These are phyloP conservation scores for Epichloe scottii DNA, from an alignment of 2,329 filamentous ascomycete species.

Conservation along the genomic window DNA sequence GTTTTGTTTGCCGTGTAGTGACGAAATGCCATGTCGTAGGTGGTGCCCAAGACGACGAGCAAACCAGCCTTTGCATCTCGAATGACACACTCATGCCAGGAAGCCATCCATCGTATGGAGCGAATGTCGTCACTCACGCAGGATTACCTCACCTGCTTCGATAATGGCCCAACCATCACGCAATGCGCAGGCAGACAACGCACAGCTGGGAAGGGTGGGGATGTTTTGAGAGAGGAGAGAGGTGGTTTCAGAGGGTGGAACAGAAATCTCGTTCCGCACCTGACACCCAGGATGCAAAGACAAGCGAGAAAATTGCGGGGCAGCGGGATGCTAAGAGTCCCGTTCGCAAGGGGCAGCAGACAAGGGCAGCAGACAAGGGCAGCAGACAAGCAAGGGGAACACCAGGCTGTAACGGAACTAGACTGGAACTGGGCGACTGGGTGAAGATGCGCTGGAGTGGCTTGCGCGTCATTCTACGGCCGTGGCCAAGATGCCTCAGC, in stretches of 20 bases:
- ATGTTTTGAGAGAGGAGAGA: background rate
- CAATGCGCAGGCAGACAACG: background rate
- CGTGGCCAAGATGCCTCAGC: background rate
- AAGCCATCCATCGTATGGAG: background rate
- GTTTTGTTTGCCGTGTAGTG: background rate
- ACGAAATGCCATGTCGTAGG: background rate
- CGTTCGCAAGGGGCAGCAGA: background rate
- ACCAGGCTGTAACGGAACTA: background rate
- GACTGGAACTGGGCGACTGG: background rate
- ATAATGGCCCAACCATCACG: background rate
- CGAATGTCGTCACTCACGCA: background rate
- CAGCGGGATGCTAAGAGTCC: background rate
- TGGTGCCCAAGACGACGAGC: constrained; percentile 1
- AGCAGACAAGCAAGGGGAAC: background rate
- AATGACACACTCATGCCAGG: background rate
- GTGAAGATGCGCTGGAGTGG: too few relatives aligned
- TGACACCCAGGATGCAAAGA: background rate
- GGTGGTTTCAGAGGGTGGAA: background rate
- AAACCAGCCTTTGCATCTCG: constrained; percentile 1
- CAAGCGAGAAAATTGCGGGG: background rate
- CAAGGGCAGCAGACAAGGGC: background rate
- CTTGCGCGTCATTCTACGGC: background rate
- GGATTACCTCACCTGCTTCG: background rate
- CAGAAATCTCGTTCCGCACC: background rate
- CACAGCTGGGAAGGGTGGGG: background rate